These are phyloP conservation scores for Lasiodiplodia sp. DNA, from an alignment of 2,329 filamentous ascomycete genomes.

Conservation along the genomic window DNA sequence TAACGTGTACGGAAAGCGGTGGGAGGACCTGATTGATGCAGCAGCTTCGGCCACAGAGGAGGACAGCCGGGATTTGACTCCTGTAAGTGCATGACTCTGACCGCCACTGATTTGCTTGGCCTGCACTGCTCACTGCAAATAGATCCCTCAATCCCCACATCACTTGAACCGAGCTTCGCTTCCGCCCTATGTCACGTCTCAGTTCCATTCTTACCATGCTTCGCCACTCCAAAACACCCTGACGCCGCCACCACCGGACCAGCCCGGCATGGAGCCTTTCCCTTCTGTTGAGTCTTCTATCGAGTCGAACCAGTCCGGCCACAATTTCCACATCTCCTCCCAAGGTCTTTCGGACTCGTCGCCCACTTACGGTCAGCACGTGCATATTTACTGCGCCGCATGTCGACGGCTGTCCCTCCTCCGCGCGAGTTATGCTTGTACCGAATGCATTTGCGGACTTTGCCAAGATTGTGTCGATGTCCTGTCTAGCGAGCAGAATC, in stretches of 20 bases:
- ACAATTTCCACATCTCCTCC: slow-evolving; percentile 66
- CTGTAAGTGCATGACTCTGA: slow-evolving; percentile 63
- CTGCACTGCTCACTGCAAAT: slow-evolving; percentile 32
- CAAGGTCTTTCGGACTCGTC: slow-evolving; percentile 65
- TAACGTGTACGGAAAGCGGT: slow-evolving; percentile 80
- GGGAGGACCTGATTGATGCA: slow-evolving; percentile 96
- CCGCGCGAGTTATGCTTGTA: slow-evolving; percentile 89
- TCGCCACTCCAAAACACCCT: slow-evolving; percentile 90
- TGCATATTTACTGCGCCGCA: slow-evolving; percentile 91
- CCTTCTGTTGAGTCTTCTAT: slow-evolving; percentile 85
- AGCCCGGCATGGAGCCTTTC: slow-evolving; percentile 70
- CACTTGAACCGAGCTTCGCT: slow-evolving; percentile 65
- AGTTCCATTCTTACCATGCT: slow-evolving; percentile 76
- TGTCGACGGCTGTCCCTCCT: slow-evolving; percentile 80
- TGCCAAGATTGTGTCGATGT: slow-evolving; percentile 88
- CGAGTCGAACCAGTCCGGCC: slow-evolving; percentile 74
- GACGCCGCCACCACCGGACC: slow-evolving; percentile 72
- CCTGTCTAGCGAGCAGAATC: slow-evolving; percentile 73
- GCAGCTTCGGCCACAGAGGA: slow-evolving; percentile 93
- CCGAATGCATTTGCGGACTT: slow-evolving; percentile 93
- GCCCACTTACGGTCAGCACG: slow-evolving; percentile 59
- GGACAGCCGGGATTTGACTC: slow-evolving; percentile 85
- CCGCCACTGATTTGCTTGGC: slow-evolving; percentile 21
- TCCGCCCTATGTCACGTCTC: slow-evolving; percentile 61
- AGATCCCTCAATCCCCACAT: slow-evolving; percentile 60